Percentiles rank a stretch among this genome's conserved stretches.
Evolutionary conservation across 805 yeast species (phyloP).

Genomic region (Kodamaea leandrae): DNA sequence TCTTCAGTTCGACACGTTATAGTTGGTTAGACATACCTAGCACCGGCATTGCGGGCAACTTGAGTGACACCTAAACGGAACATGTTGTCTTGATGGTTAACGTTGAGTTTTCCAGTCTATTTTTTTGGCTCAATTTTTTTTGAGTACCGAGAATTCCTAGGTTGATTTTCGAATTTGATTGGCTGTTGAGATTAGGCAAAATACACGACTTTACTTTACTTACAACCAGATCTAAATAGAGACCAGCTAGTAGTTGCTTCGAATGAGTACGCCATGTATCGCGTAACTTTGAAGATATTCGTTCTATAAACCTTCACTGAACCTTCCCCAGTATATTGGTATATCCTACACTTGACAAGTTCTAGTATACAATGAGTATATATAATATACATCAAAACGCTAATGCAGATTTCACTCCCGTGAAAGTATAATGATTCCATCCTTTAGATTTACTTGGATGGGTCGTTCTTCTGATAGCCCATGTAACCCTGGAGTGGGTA

Average conservation of each 20-base stretch:
- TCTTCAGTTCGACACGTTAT: not conserved
- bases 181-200: conserved; percentile 4
- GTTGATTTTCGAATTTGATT: conserved; percentile 7
- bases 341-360: not conserved
- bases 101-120: conserved; percentile 6
- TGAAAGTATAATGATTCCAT: not conserved
- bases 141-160: conserved; percentile 9
- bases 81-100: conserved; percentile 28
- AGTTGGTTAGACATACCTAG: conserved; percentile 45
- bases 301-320: no score
- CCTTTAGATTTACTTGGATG: conserved; percentile 33
- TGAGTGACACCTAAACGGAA: conserved; percentile 55
- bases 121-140: conserved; percentile 7
- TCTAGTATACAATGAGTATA: conserved; percentile 9
- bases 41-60: conserved; percentile 48
- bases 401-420: conserved; percentile 6
- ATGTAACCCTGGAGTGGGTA: conserved; percentile 69
- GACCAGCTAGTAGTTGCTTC: no score
- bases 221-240: not conserved
- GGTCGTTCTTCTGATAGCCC: conserved; percentile 89
- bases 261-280: no score
- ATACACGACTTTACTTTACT: conserved; percentile 5
- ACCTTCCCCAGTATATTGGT: not conserved
- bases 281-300: no score
- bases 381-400: conserved; percentile 2